Conservation (phyloP, 805 yeast genomes). For the Clavispora asparagi region DNA sequence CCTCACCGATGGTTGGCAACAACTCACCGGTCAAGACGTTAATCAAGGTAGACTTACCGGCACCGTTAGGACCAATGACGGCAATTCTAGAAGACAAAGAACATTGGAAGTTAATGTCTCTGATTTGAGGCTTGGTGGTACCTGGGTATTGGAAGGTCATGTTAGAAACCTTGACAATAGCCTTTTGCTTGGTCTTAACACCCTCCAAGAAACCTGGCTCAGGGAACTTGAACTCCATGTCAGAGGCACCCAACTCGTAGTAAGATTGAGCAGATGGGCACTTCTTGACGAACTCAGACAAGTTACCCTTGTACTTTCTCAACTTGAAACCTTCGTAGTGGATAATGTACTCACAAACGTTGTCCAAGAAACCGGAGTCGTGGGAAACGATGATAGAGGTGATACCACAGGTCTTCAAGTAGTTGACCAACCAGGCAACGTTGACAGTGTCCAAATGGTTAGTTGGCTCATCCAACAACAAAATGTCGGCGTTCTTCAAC, state of each 20-base stretch:
- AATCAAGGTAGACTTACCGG: slow-evolving; percentile 99
- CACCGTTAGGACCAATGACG: slow-evolving; percentile 99
- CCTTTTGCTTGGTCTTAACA: slow-evolving; percentile 99
- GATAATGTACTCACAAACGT: slow-evolving; percentile 95
- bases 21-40: slow-evolving; percentile 99
- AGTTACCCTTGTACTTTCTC: slow-evolving; percentile 99
- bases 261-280: slow-evolving; percentile 98
- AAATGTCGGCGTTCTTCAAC: slow-evolving; percentile 95
- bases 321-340: slow-evolving; percentile 99
- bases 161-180: slow-evolving; percentile 95
- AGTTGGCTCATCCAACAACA: slow-evolving; percentile 98
- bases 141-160: slow-evolving; percentile 99
- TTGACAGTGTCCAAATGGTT: slow-evolving; percentile 99
- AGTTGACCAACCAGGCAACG: slow-evolving; percentile 99
- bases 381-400: slow-evolving; percentile 98
- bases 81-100: slow-evolving; percentile 99
- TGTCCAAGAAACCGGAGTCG: slow-evolving; percentile 99
- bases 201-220: slow-evolving; percentile 99
- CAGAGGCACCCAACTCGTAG: slow-evolving; percentile 98
- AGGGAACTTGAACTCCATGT: slow-evolving; percentile 95
- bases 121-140: slow-evolving; percentile 91
- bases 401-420: slow-evolving; percentile 97
- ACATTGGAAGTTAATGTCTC: slow-evolving; percentile 95
- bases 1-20: slow-evolving; percentile 97
- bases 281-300: slow-evolving; percentile 96